Conservation (phyloP, 768 basidiomycete genomes). For the Paxillus rubicundulus region DNA sequence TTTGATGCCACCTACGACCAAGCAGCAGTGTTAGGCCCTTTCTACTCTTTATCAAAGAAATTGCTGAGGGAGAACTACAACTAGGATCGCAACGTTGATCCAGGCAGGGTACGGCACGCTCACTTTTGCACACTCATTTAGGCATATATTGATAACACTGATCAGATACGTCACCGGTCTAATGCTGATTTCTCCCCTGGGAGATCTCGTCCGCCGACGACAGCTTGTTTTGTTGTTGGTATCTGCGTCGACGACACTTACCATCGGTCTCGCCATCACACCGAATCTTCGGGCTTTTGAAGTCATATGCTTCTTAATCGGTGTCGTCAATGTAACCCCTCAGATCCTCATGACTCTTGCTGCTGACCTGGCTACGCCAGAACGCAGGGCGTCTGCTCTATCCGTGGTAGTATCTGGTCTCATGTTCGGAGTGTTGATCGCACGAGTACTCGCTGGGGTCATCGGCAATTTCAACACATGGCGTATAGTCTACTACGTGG, state of each 20-base stretch:
- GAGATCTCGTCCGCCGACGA: constrained; percentile 77
- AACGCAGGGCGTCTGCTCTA: constrained; percentile 70
- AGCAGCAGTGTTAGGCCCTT: constrained; percentile 29
- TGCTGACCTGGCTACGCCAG: constrained; percentile 77
- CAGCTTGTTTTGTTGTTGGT: constrained; percentile 64
- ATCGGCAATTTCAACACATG: constrained; percentile 71
- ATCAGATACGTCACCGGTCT: constrained; percentile 69
- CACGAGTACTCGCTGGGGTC: constrained; percentile 72
- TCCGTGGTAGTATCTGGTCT: constrained; percentile 70
- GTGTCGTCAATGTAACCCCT: constrained; percentile 67
- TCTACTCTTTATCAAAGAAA: background rate
- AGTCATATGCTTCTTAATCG: constrained; percentile 66
- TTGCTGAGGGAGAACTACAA: constrained; percentile 4
- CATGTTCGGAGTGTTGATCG: constrained; percentile 69
- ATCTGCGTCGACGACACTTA: constrained; percentile 51
- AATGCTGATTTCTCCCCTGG: constrained; percentile 74
- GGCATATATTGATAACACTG: background rate
- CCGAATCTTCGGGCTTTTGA: constrained; percentile 59
- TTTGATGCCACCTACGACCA: constrained; percentile 38
- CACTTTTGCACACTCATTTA: background rate
- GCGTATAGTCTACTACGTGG: constrained; percentile 76
- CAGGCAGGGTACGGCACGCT: constrained; percentile 56
- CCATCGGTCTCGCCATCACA: constrained; percentile 71
- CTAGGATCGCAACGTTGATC: constrained; percentile 60
- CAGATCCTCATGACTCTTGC: constrained; percentile 75